Base-by-base conservation (phyloP, 106 monocot species). In the Allium cepa region DNA sequence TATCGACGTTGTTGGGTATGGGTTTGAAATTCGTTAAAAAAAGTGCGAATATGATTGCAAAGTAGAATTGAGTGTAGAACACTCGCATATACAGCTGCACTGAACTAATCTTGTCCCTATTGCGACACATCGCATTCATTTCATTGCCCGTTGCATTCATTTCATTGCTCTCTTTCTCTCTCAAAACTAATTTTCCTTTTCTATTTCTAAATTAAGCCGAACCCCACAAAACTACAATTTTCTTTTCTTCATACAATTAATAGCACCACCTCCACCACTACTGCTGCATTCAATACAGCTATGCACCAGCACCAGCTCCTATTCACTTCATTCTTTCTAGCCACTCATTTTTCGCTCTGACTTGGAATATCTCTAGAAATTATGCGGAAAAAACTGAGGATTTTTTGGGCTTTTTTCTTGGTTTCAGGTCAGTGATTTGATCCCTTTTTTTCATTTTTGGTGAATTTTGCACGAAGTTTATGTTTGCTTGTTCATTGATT, bases 401-500 rank as follows among this genome's bases (percentile, higher is more conserved):
- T 15, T 2, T 10, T 61, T 13, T 10, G 60, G 60, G 60, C 60
- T 36, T 61, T 61, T 27, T 11, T 28, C 62, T 46, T 62, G 46
- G 15, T 45, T 46, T 14, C n/a, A 62, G 62, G 62, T 62, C 62
- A 45, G 62, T 62, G n/a, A 13, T 62, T 62, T 62, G 46, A 45
- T 62, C 46, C 46, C 46, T 62, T 46, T 62, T 46, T 11, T 10
- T 62, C 47, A 5, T 62, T 61, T 59, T 46, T 62, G 62, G 26
- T 26, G 60, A 60, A 18, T 27, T 60, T 9, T 60, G 17, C 8
- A 9, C 8, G 7, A 22, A 11, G 60, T 60, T 60, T 61, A 11
- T 36, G 36, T 36, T 36, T 36, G 36, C 36, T 36, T 36, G 36
- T 36, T 36, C 36, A 36, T 36, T 36, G 36, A 36, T 36, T 36